A percentile compares a stretch with the other conserved stretches of the same genome.
Conservation (phyloP, 257 asterid genomes). For the Solanum verrucosum region DNA sequence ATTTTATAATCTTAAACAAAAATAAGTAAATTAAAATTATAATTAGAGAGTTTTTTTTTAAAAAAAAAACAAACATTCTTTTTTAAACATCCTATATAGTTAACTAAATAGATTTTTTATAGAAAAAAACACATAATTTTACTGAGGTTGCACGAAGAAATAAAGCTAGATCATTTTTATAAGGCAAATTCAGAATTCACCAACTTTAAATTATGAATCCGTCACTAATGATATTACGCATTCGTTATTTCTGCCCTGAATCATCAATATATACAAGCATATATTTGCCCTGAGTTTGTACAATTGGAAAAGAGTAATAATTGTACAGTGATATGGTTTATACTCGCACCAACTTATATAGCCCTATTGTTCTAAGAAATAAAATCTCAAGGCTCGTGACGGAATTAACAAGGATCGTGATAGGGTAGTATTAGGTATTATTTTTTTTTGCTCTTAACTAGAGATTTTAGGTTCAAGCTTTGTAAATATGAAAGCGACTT, state of each 20-base stretch:
- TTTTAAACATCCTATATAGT: not conserved
- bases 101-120: not conserved
- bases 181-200: not conserved
- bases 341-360: not conserved
- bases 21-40: too few species aligned
- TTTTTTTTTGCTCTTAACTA: not conserved
- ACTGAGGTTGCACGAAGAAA: not conserved
- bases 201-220: not conserved
- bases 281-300: not conserved
- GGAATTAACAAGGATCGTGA: not conserved
- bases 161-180: not conserved
- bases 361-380: not conserved
- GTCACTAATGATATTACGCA: accelerated
- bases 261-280: not conserved
- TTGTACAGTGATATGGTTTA: not conserved
- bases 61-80: too few species aligned
- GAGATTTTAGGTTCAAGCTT: not conserved
- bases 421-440: accelerated
- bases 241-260: not conserved
- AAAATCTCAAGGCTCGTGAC: not conserved
- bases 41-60: too few species aligned
- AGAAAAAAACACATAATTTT: not conserved
- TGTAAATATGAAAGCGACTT: not conserved
- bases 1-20: too few species aligned
- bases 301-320: not conserved